A percentile compares a stretch with the other conserved stretches of the same genome.
Conservation (phyloP, 2,329 filamentous ascomycete genomes). For the Hypoxylon sp. region DNA sequence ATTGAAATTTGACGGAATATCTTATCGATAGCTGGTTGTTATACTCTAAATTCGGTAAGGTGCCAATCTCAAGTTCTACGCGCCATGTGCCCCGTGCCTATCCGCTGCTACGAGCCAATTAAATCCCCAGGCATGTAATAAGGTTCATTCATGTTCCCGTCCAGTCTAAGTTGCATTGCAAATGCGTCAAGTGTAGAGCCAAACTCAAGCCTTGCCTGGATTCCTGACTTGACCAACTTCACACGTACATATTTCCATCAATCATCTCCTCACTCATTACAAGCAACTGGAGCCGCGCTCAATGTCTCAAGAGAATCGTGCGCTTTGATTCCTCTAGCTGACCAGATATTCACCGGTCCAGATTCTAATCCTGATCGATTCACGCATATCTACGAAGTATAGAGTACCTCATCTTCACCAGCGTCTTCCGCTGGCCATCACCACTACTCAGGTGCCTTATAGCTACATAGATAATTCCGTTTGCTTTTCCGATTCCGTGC, state of each 20-base stretch:
- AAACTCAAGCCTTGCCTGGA: constrained; percentile 17
- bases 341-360: not conserved
- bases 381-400: not conserved
- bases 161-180: constrained; percentile 8
- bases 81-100: constrained; percentile 23
- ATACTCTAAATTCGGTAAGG: constrained; percentile 19
- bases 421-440: not conserved
- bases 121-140: too few species aligned
- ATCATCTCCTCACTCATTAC: constrained; percentile 8
- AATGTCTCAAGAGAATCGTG: not conserved
- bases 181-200: constrained; percentile 11
- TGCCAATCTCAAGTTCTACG: constrained; percentile 28
- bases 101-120: constrained; percentile 28
- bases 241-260: constrained; percentile 11
- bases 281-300: constrained; percentile 3
- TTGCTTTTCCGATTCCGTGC: constrained; percentile 8
- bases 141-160: too few species aligned
- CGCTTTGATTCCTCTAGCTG: constrained; percentile 5
- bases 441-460: constrained; percentile 3
- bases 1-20: constrained; percentile 10
- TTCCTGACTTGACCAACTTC: constrained; percentile 10
- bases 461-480: too few species aligned
- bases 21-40: constrained; percentile 17
- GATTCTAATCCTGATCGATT: not conserved
- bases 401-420: not conserved